Percentiles rank a stretch among this genome's conserved stretches.
These are phyloP conservation scores for Xerocomus nothofagi DNA, from an alignment of 1,284 basidiomycete genomes.

Conservation along the genomic window DNA sequence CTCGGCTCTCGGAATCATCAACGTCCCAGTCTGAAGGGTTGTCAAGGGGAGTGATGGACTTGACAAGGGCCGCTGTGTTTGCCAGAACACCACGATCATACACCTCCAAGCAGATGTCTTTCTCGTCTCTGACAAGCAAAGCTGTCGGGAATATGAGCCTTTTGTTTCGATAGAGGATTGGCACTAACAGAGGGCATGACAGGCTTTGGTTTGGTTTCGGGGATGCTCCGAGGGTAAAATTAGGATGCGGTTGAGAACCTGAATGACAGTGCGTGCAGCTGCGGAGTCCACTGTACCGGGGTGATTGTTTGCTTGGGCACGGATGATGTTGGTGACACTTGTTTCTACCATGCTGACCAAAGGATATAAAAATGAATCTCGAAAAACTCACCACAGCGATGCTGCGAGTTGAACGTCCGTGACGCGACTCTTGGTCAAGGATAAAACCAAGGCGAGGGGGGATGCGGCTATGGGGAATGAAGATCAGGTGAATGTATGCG, in stretches of 20 bases:
- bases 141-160: constrained; percentile 43
- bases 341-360: background rate
- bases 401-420: constrained; percentile 66
- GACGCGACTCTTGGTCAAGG: constrained; percentile 53
- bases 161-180: background rate
- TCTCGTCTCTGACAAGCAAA: constrained; percentile 70
- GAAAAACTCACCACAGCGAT: constrained; percentile 55
- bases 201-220: constrained; percentile 56
- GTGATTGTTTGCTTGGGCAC: constrained; percentile 40
- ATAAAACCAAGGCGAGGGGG: constrained; percentile 42
- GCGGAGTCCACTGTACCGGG: constrained; percentile 42
- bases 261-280: constrained; percentile 55
- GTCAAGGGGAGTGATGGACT: constrained; percentile 51
- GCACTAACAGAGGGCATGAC: constrained; percentile 66
- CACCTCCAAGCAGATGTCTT: constrained; percentile 61
- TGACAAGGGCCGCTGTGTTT: constrained; percentile 50
- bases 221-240: constrained; percentile 42
- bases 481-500: constrained; percentile 4
- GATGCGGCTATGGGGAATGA: constrained; percentile 30
- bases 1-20: constrained; percentile 61
- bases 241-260: constrained; percentile 61
- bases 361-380: background rate
- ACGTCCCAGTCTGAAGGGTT: constrained; percentile 48
- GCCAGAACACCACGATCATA: constrained; percentile 60
- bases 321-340: constrained; percentile 60